Evolutionary conservation across 179 eudicot species (phyloP).

Genomic region (Heliamphora ciliata): DNA sequence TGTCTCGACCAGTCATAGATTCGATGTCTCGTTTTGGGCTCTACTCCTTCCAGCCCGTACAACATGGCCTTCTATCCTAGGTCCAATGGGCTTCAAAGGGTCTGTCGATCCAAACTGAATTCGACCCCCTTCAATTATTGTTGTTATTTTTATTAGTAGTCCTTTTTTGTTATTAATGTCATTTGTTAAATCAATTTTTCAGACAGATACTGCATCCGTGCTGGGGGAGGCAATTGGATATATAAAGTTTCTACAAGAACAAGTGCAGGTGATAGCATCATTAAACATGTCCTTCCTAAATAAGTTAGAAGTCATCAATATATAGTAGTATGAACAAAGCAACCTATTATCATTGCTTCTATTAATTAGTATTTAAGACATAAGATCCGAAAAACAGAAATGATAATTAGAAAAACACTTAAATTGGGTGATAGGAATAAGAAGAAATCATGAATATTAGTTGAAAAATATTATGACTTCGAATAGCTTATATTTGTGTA

Average conservation of each 20-base stretch:
- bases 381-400: background rate
- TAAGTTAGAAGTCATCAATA: no score
- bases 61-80: no score
- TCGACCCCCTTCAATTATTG: no score
- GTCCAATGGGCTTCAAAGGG: no score
- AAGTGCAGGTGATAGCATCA: conserved; percentile 11
- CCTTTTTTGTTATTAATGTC: background rate
- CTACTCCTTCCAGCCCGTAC: no score
- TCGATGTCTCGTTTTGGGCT: no score
- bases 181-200: background rate
- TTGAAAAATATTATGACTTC: no score
- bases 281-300: background rate
- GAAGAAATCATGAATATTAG: background rate
- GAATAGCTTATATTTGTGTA: no score
- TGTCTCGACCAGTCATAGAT: no score
- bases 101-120: no score
- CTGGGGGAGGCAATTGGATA: conserved; percentile 16
- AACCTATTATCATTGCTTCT: no score
- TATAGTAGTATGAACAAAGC: no score
- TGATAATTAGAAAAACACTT: background rate
- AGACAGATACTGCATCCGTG: conserved; percentile 17
- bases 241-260: conserved; percentile 16
- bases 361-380: background rate
- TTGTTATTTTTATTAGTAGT: background rate
- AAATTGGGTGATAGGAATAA: background rate